A percentile compares a stretch with the other conserved stretches of the same genome.
Conservation (phyloP, 495 filamentous ascomycete species). For the Aspergillus conjunctus region DNA sequence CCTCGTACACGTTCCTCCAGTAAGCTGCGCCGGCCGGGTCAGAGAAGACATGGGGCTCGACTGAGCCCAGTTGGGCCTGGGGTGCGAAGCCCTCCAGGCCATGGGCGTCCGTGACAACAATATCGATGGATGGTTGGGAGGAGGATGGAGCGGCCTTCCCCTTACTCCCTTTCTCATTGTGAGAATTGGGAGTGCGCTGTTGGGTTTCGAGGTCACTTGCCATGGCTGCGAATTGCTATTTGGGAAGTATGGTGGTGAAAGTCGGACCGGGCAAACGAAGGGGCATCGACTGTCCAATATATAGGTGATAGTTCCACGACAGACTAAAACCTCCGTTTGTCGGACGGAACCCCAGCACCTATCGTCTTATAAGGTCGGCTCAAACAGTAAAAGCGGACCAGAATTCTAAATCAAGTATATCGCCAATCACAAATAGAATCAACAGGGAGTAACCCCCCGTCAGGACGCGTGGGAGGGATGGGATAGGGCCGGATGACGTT, state of each 20-base stretch:
- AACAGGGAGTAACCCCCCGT: not conserved
- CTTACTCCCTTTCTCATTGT: not conserved
- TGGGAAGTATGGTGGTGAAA: not conserved
- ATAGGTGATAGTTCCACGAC: not conserved
- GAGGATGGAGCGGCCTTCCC: not conserved
- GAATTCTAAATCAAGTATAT: not conserved
- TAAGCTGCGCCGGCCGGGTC: conserved; percentile 37
- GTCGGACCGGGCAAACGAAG: not conserved
- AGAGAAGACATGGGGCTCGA: conserved; percentile 23
- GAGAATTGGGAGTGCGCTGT: not conserved
- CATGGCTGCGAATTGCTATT: not conserved
- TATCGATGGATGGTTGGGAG: conserved; percentile 9
- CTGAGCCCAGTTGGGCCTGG: conserved; percentile 1
- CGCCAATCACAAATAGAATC: not conserved
- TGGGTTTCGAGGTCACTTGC: not conserved
- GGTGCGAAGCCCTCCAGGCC: not conserved
- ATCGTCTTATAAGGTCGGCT: not conserved
- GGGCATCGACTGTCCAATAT: not conserved
- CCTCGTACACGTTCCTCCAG: conserved; percentile 43
- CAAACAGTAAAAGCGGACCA: not conserved
- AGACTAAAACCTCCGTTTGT: conserved; percentile 1
- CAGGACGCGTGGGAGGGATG: not conserved
- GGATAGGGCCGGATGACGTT: conserved; percentile 1
- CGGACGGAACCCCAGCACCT: conserved; percentile 5
- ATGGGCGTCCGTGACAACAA: not conserved